phyloP scores from a whole-genome alignment of 495 filamentous ascomycete genomes.

The Neurospora cerealis region DNA sequence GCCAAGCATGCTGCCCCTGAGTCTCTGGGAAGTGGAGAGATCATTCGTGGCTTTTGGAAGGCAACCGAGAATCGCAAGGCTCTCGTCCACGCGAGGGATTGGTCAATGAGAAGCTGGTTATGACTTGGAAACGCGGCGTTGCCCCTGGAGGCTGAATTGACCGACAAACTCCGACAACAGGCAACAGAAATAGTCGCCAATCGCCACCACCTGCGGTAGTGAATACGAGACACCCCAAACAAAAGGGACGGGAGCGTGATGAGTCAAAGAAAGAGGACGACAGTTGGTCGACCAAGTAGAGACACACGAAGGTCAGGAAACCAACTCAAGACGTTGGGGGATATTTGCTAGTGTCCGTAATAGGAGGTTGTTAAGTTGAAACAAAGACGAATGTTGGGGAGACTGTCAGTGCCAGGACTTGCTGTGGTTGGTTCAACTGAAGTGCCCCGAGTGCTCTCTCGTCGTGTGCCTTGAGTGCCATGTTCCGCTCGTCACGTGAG shows the following conservation, averaged over 20 bases:
- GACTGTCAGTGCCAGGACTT: background rate
- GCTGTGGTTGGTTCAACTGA: background rate
- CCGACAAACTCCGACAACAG: background rate
- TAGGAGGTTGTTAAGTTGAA: background rate
- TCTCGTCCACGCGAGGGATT: background rate
- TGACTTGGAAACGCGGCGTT: background rate
- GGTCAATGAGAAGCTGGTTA: background rate
- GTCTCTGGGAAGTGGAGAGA: background rate
- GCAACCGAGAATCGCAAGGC: background rate
- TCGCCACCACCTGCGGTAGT: background rate
- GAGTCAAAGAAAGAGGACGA: background rate
- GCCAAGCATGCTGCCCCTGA: background rate
- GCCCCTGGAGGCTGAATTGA: background rate
- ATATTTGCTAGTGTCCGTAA: background rate
- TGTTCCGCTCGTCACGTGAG: background rate
- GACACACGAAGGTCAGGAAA: background rate
- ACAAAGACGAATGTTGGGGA: background rate
- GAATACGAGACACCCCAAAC: background rate
- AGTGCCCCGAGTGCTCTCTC: background rate
- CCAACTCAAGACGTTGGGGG: background rate
- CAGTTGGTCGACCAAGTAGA: background rate
- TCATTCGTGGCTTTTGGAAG: background rate
- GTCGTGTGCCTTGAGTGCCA: background rate
- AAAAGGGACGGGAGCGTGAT: background rate
- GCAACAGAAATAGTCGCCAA: background rate